Evolutionary conservation across 2,329 filamentous ascomycete species (phyloP).

Genomic region (Fusarium denticulatum): DNA sequence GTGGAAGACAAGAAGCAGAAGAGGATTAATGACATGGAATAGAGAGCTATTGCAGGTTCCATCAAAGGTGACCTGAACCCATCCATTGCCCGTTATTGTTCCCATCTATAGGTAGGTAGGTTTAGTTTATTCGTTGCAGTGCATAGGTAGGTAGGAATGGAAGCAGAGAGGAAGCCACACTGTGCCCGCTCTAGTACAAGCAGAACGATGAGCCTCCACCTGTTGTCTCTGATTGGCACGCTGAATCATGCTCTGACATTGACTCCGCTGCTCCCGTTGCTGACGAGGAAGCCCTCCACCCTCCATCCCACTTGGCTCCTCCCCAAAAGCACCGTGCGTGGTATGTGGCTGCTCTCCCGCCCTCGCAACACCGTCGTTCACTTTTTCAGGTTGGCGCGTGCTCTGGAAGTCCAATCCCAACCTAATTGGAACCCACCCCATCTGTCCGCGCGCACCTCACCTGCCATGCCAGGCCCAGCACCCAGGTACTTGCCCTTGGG

Average conservation of each 20-base stretch:
- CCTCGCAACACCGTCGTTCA: slow-evolving; percentile 33
- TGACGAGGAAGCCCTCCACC: slow-evolving; percentile 34
- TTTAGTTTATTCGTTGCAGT: neutral
- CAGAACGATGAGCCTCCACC: slow-evolving; percentile 10
- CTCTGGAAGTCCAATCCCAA: slow-evolving; percentile 34
- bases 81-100: slow-evolving; percentile 17
- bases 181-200: slow-evolving; percentile 18
- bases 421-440: slow-evolving; percentile 34
- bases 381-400: slow-evolving; percentile 36
- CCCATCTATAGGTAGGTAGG: neutral
- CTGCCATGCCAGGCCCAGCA: slow-evolving; percentile 10
- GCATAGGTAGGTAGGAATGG: neutral
- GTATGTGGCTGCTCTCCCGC: slow-evolving; percentile 42
- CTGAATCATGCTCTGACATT: slow-evolving; percentile 9
- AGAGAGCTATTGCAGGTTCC: slow-evolving; percentile 24
- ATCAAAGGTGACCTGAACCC: slow-evolving; percentile 11
- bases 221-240: slow-evolving; percentile 22
- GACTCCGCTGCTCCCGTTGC: slow-evolving; percentile 30
- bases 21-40: slow-evolving; percentile 30
- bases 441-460: slow-evolving; percentile 19
- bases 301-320: slow-evolving; percentile 35
- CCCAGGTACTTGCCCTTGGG: slow-evolving; percentile 26
- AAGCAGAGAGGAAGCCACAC: slow-evolving; percentile 10
- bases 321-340: slow-evolving; percentile 43
- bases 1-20: slow-evolving; percentile 2